A percentile compares a stretch with the other conserved stretches of the same genome.
phyloP scores from a whole-genome alignment of 2,329 filamentous ascomycete species.

The Grosmannia huntii region DNA sequence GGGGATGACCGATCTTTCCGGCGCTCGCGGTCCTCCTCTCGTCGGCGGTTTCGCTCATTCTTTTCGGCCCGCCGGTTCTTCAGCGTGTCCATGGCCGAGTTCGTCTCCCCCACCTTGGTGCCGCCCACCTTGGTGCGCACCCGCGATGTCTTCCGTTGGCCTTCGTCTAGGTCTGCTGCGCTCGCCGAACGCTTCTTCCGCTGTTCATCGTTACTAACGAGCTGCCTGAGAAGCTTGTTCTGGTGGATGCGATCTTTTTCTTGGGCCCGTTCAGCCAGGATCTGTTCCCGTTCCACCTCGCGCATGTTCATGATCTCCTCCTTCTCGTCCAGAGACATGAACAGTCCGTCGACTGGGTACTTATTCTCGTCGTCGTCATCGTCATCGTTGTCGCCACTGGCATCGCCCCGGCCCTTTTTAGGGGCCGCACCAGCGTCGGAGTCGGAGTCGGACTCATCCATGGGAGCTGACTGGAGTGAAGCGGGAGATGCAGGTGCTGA shows the following conservation, averaged over 20 bases:
- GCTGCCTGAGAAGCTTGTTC: conserved; percentile 66
- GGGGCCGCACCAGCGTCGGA: conserved; percentile 41
- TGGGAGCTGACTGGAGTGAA: conserved; percentile 70
- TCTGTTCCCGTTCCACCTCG: conserved; percentile 81
- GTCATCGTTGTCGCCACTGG: conserved; percentile 2
- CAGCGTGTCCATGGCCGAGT: conserved; percentile 59
- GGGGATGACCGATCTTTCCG: conserved; percentile 32
- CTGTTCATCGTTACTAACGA: conserved; percentile 55
- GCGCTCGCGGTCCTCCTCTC: conserved; percentile 50
- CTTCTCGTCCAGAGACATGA: conserved; percentile 61
- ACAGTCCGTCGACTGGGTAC: conserved; percentile 83
- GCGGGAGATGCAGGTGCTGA: conserved; percentile 55
- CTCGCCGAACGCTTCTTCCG: conserved; percentile 69
- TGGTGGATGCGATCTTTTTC: conserved; percentile 73
- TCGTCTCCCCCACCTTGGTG: conserved; percentile 54
- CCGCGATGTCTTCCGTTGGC: conserved; percentile 59
- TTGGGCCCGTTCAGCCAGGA: conserved; percentile 75
- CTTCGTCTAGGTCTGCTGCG: conserved; percentile 66
- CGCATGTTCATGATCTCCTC: conserved; percentile 71
- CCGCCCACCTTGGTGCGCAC: conserved; percentile 55
- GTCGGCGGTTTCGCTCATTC: conserved; percentile 48
- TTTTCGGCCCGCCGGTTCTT: conserved; percentile 51
- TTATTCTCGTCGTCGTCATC: conserved; percentile 48
- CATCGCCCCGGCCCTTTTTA: conserved; percentile 4
- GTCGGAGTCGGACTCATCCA: conserved; percentile 84